Evolutionary conservation across 2,329 filamentous ascomycete species (phyloP), one percentile per base, ranked within the genome.

Genomic region (Talaromyces sp.): DNA sequence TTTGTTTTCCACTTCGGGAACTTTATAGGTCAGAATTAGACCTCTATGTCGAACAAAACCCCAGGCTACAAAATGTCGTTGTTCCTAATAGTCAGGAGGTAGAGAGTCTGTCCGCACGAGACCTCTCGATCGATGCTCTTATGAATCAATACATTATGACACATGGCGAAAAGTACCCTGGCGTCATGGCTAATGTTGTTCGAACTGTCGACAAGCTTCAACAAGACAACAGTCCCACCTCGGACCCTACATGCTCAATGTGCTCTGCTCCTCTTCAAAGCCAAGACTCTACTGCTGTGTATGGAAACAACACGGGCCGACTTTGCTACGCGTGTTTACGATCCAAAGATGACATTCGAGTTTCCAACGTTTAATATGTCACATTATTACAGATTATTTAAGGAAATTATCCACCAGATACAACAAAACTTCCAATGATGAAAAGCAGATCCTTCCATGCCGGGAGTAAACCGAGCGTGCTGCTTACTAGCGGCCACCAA

Each of bases 121-220:
- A 91, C 65, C 83, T 91, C 52, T 95, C 91, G 52, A 97, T 99
- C 68, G 92, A 97, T 70, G 88, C 92, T 66, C 83, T 99, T 58
- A 92, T 97, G 88, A 79, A 82, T 61, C 87, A 91, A 60, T 99
- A 97, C 73, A 96, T 99, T 69, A 85, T 86, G 65, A 88, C 86
- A 46, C 91, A 96, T 17, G 92, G 96, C 71, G 85, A 86, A 65
- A 89, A 88, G 61, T 97, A 95, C 69, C 90, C 92, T 3, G 91
- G 90, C 59, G 91, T 97, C 59, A 92, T 99, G 65, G 89, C 92
- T 32, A 99, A 99, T 72, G 94, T 99, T 10, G 93, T 97, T 5
- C 86, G 91, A 63, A 99, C 93, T 35, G 88, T 90, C n/a, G 88
- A 86, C 56, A 96, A 95, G 75, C 81, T 97, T 46, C 80, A 86